Conservation (phyloP, 2,329 filamentous ascomycete genomes). For the Cladorrhinum sp. region DNA sequence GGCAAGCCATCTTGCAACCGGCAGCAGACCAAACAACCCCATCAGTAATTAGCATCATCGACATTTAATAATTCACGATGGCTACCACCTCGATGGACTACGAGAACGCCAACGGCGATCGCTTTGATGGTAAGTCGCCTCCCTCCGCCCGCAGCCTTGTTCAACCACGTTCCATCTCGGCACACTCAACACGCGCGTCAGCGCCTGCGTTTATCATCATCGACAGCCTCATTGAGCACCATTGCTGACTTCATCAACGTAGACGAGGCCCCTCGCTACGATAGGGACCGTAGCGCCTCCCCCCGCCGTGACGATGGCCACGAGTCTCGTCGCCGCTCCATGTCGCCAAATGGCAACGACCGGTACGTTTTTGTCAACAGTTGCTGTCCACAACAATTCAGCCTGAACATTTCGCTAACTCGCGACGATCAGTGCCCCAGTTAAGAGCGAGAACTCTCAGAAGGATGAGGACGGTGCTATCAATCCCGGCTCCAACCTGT, state of each 20-base stretch:
- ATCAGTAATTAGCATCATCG: constrained; percentile 7
- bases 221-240: constrained; percentile 10
- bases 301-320: constrained; percentile 63
- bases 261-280: constrained; percentile 65
- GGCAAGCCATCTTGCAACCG: constrained; percentile 1
- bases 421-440: constrained; percentile 29
- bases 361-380: constrained; percentile 38
- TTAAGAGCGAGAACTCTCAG: constrained; percentile 53
- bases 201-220: not conserved
- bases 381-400: not conserved
- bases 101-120: constrained; percentile 64
- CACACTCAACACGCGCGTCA: not conserved
- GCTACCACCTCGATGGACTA: constrained; percentile 68
- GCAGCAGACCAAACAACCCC: not conserved
- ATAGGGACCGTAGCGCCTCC: constrained; percentile 64
- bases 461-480: constrained; percentile 73
- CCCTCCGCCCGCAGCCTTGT: not conserved
- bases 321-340: constrained; percentile 58
- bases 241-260: constrained; percentile 18
- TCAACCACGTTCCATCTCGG: not conserved
- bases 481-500: constrained; percentile 96
- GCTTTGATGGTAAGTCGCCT: constrained; percentile 57
- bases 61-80: constrained; percentile 39
- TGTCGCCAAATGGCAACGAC: constrained; percentile 57
- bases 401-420: constrained; percentile 8